Conservation (phyloP, 169 alveolate species). For the Amoebophrya sp. region DNA sequence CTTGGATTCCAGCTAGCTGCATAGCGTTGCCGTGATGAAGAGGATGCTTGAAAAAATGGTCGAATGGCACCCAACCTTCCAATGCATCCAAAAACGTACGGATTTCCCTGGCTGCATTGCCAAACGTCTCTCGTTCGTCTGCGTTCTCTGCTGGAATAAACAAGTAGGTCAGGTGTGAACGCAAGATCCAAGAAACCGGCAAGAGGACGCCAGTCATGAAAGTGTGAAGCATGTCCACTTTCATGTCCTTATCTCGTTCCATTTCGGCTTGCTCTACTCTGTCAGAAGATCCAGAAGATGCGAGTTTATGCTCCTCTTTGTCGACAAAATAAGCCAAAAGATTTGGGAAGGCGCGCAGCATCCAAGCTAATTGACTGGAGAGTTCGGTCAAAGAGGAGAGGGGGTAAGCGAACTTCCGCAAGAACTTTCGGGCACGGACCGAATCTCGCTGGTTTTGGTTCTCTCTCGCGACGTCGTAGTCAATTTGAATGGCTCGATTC, state of each 20-base stretch:
- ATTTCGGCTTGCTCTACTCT: too few species aligned
- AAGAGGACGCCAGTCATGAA: not conserved
- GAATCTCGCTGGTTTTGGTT: not conserved
- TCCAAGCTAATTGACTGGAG: not conserved
- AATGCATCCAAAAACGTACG: not conserved
- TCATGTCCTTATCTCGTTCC: too few species aligned
- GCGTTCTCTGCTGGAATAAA: not conserved
- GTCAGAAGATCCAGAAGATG: too few species aligned
- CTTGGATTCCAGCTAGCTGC: conserved; percentile 6
- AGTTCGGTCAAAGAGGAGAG: not conserved
- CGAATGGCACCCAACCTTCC: not conserved
- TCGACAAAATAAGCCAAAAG: not conserved
- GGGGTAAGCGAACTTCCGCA: conserved; percentile 1
- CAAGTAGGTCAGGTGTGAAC: not conserved
- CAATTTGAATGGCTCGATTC: not conserved
- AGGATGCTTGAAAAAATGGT: not conserved
- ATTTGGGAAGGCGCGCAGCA: not conserved
- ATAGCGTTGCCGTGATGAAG: not conserved
- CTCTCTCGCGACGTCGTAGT: not conserved
- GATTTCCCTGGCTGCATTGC: not conserved
- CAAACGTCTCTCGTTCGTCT: not conserved
- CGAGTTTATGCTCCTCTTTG: too few species aligned
- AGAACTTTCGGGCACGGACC: not conserved
- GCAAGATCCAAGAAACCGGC: not conserved
- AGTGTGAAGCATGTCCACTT: not conserved